Conservation (phyloP, 116 monocot genomes). For the Phalaenopsis hybrid region DNA sequence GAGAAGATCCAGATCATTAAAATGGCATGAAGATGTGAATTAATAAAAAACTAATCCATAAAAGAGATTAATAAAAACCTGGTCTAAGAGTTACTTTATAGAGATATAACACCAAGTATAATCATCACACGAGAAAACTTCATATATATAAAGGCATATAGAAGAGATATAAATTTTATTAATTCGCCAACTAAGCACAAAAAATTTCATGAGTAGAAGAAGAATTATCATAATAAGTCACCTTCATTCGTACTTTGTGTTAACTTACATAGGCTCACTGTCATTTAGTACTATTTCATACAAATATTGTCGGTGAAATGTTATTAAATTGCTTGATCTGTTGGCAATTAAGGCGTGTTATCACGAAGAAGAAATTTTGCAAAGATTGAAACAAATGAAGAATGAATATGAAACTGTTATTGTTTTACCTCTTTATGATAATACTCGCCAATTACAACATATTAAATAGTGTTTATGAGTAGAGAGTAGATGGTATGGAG, state of each 20-base stretch:
- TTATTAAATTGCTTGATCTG: neutral
- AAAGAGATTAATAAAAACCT: no score
- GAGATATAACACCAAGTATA: neutral
- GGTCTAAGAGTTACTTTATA: no score
- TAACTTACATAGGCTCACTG: neutral
- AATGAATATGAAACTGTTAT: neutral
- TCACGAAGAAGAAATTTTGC: neutral
- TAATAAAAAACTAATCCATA: no score
- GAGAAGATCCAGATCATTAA: no score
- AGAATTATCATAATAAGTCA: neutral
- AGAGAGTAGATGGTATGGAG: neutral
- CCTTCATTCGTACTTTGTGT: neutral
- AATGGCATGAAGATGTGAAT: no score
- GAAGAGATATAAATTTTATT: neutral
- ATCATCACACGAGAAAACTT: neutral
- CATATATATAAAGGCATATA: neutral
- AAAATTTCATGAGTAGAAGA: neutral
- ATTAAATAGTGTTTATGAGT: neutral
- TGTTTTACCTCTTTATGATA: neutral
- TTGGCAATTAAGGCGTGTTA: neutral
- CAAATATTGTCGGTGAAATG: neutral
- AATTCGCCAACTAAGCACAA: neutral
- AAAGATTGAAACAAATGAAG: neutral
- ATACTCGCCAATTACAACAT: neutral
- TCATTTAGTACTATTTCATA: neutral